These are phyloP conservation scores for Annulohypoxylon nitens DNA, from an alignment of 495 filamentous ascomycete species.

Conservation along the genomic window DNA sequence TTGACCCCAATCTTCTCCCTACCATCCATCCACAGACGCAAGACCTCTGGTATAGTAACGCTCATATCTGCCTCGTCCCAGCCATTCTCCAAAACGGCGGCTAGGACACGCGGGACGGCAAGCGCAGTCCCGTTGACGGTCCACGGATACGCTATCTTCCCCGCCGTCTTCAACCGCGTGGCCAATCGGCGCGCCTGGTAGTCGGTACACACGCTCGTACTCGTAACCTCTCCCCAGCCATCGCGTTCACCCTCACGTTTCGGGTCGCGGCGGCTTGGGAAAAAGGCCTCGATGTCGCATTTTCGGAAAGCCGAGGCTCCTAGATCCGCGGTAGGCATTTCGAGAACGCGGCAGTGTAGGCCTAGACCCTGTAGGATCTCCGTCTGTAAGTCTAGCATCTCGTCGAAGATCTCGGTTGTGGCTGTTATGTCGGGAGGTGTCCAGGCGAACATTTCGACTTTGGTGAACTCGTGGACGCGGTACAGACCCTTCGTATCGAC, in stretches of 20 bases:
- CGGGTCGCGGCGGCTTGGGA: slow-evolving; percentile 80
- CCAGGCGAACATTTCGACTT: slow-evolving; percentile 98
- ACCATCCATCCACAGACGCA: slow-evolving; percentile 87
- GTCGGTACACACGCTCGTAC: slow-evolving; percentile 90
- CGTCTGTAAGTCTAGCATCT: slow-evolving; percentile 87
- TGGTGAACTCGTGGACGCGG: slow-evolving; percentile 98
- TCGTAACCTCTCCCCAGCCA: slow-evolving; percentile 95
- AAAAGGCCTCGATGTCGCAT: slow-evolving; percentile 92
- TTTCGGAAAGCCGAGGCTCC: slow-evolving; percentile 90
- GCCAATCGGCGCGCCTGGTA: slow-evolving; percentile 89
- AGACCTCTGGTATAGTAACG: slow-evolving; percentile 79
- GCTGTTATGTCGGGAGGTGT: slow-evolving; percentile 62
- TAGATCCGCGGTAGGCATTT: slow-evolving; percentile 91
- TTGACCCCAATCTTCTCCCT: slow-evolving; percentile 71
- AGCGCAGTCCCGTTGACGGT: slow-evolving; percentile 96
- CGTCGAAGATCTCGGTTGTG: slow-evolving; percentile 74
- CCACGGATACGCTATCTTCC: slow-evolving; percentile 72
- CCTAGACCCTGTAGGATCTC: slow-evolving; percentile 80
- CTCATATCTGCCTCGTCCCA: slow-evolving; percentile 76
- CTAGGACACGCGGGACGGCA: slow-evolving; percentile 89
- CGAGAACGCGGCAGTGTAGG: slow-evolving; percentile 88
- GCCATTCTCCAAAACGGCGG: slow-evolving; percentile 92
- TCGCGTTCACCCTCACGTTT: slow-evolving; percentile 60
- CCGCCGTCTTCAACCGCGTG: slow-evolving; percentile 69
- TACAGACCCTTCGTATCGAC: slow-evolving; percentile 94